Evolutionary conservation across 352 stramenopile species (phyloP).

Genomic region (Thalassiosira livingstoniorum): DNA sequence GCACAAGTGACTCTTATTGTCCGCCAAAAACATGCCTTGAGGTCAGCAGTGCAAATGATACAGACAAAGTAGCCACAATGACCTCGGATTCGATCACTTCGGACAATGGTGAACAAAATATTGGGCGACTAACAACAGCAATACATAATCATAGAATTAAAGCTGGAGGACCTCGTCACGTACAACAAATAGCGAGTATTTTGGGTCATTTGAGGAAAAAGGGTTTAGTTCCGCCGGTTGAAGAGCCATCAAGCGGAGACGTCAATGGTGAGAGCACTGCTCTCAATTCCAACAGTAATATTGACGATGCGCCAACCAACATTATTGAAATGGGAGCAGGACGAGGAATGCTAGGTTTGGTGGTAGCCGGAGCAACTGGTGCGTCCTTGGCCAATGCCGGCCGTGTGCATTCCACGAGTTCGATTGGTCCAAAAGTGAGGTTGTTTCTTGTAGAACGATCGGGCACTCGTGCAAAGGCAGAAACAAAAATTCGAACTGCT

Average conservation of each 20-base stretch:
- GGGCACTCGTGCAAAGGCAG: constrained; percentile 76
- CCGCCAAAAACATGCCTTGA: too few relatives aligned
- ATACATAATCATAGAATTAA: constrained; percentile 68
- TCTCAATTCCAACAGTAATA: too few relatives aligned
- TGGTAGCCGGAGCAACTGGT: constrained; percentile 59
- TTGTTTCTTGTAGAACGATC: constrained; percentile 78
- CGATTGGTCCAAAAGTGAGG: constrained; percentile 29
- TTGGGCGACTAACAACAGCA: constrained; percentile 37
- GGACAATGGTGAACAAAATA: constrained; percentile 7
- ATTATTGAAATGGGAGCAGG: constrained; percentile 83
- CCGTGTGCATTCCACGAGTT: background rate
- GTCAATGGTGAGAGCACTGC: background rate
- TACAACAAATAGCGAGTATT: constrained; percentile 80
- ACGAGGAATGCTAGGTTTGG: constrained; percentile 76
- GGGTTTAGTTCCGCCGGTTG: constrained; percentile 28
- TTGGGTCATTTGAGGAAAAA: constrained; percentile 68
- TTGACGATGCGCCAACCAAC: constrained; percentile 8
- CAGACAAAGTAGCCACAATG: too few relatives aligned
- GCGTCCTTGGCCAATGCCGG: constrained; percentile 12
- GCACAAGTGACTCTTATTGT: background rate
- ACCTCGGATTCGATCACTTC: too few relatives aligned
- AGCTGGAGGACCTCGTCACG: constrained; percentile 70
- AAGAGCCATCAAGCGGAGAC: background rate
- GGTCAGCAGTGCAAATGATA: too few relatives aligned
- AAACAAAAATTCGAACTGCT: constrained; percentile 70